Evolutionary conservation across 257 asterid species (phyloP), one percentile per base, ranked within the genome.

Genomic region (Plantago ovata): DNA sequence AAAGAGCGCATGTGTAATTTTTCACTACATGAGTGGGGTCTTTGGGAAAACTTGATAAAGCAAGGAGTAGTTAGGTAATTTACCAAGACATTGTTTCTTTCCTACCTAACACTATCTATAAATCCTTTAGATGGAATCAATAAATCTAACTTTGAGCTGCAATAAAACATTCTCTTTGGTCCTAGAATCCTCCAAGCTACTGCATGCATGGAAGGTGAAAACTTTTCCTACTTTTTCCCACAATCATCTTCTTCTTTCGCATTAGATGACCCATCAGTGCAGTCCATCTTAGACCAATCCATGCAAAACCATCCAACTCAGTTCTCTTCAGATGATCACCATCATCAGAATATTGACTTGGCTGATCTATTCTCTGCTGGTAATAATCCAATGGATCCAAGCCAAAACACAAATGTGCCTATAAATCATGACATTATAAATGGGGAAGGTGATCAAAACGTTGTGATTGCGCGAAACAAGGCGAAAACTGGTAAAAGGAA

Each of bases 201-300:
- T 63, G 67, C 54, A 21, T 66, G 74, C 68, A 79, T 79, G 82
- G 85, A 76, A 62, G 80, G 76, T 39, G 80, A 73, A 44, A 73
- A 73, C 22, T 70, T 57, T 47, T 72, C 78, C 45, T 79, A 70
- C 67, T 70, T 62, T 46, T 73, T 70, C 47, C 43, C 6, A 16
- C 63, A 65, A 32, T 8, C 4, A 28, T 28, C 36, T 28, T 36
- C 72, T 44, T 53, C 73, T 32, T 72, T 67, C 53, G 65, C 69
- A 14, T 40, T 57, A 6, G 22, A 38, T 47, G 67, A 53, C 32
- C 20, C 62, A 66, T 44, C 62, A 24, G 13, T 61, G 4, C 6
- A 60, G 19, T 40, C 71, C 16, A 69, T 54, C 3, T 36, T 73
- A 8, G 74, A 65, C 22, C 84, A 75, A 15, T 55, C 83, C 69